Base-by-base conservation (phyloP, 164 flowering plant genomes). In the Macadamia integrifolia region DNA sequence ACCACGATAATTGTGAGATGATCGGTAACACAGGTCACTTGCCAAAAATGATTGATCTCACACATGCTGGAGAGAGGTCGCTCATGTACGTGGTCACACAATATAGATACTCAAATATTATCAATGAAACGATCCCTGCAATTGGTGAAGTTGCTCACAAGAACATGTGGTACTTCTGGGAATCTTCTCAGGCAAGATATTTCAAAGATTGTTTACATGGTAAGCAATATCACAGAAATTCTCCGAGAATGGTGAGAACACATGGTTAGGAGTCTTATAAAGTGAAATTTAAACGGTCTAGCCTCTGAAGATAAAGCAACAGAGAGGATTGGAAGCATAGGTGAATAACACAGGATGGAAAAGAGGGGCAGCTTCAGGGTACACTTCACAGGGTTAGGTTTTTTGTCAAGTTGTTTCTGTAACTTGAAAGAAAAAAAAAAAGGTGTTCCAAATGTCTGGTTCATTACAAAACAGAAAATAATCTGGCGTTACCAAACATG, bases 1-100 rank as follows among this genome's bases (percentile, higher is more conserved):
- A 94, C 62, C 97, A 85, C 62, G 93, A 86, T 56, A 94, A 86
- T 72, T 94, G 99, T 74, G 95, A 92, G 14, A 92, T 90, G 82
- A 92, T 94, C 56, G 97, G 97, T 2, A 87, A 80, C 66, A 87
- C 99, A 57, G 97, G 97, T 40, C 85, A 92, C 11, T 74, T 94
- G 30, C 88, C 90, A 4, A 92, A 92, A 65, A 90, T 94, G 60
- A 80, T 94, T 29, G 93, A 92, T 49, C 88, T 88, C 50, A 83
- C 91, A 0, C 92, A 85, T 60, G 85, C 87, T 3, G 92, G 69
- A 42, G 85, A 87, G 70, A 76, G 81, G 65, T 43, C 86, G 58
- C 63, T 93, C 76, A 87, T 64, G 68, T 79, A 79, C 60, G 78
- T 72, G 23, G 23, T 23, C 23, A 7, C 65, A 65, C 48, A 87